Evolutionary conservation across 345 rosid species (phyloP).

Genomic region (Alliaria petiolata): DNA sequence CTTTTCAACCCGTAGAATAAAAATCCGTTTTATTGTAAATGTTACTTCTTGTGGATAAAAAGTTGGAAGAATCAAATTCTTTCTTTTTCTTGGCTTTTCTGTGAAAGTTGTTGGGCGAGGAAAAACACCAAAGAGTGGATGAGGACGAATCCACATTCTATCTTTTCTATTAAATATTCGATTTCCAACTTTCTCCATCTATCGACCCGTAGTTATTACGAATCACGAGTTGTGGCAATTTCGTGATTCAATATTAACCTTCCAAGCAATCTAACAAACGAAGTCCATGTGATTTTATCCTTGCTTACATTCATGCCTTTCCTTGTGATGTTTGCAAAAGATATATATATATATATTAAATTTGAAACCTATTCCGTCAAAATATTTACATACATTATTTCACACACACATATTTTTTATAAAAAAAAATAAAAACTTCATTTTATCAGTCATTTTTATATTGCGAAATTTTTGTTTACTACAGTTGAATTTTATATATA

Average conservation of each 20-base stretch:
- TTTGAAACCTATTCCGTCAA: not conserved
- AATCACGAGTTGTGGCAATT: slow-evolving; percentile 11
- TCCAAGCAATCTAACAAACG: slow-evolving; percentile 10
- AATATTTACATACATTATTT: too few species aligned
- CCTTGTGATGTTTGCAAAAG: not conserved
- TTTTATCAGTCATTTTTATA: not conserved
- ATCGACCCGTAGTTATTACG: slow-evolving; percentile 15
- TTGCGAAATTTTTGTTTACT: not conserved
- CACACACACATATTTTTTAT: not conserved
- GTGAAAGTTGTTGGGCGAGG: slow-evolving; percentile 22
- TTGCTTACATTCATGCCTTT: not conserved
- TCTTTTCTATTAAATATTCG: too few species aligned
- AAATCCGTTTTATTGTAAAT: too few species aligned
- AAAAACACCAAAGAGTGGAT: slow-evolving; percentile 23
- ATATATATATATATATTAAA: too few species aligned
- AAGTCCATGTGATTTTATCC: slow-evolving; percentile 24
- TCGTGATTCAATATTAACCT: slow-evolving; percentile 6
- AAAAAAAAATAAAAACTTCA: not conserved
- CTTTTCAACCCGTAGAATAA: too few species aligned
- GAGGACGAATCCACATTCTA: not conserved
- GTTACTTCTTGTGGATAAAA: slow-evolving; percentile 3
- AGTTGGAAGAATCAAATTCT: slow-evolving; percentile 26
- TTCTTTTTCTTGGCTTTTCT: slow-evolving; percentile 15
- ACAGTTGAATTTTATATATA: not conserved
- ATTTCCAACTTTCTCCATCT: slow-evolving; percentile 5